Conservation (phyloP, 2,329 filamentous ascomycete genomes). For the Leptographium lundbergii region DNA sequence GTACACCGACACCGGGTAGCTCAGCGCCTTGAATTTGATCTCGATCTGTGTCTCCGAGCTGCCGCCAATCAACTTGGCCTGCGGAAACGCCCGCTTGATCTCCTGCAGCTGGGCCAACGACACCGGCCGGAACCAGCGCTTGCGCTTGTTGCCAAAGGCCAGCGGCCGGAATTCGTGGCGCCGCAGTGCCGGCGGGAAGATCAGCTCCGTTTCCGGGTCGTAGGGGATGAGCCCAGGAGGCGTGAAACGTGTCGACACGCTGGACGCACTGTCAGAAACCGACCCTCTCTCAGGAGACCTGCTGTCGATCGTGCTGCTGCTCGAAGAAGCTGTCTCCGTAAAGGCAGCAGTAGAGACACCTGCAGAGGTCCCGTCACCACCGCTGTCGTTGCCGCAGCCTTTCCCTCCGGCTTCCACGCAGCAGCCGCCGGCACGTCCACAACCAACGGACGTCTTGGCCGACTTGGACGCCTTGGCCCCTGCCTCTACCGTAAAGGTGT, state of each 20-base stretch:
- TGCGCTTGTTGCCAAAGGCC: constrained; percentile 86
- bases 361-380: background rate
- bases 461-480: constrained; percentile 30
- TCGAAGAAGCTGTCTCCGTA: background rate
- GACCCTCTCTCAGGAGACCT: background rate
- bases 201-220: constrained; percentile 84
- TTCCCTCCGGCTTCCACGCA: constrained; percentile 55
- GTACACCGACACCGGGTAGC: constrained; percentile 81
- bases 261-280: constrained; percentile 23
- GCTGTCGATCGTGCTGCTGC: background rate
- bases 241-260: constrained; percentile 50
- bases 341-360: background rate
- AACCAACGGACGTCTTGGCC: constrained; percentile 23
- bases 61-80: constrained; percentile 87
- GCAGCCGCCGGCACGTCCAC: constrained; percentile 38
- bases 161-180: constrained; percentile 74
- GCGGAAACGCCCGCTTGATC: constrained; percentile 76
- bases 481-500: constrained; percentile 59
- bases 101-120: constrained; percentile 78
- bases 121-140: constrained; percentile 84
- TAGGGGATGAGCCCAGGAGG: constrained; percentile 90
- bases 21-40: constrained; percentile 91
- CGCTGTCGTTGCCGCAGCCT: constrained; percentile 54
- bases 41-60: constrained; percentile 98
- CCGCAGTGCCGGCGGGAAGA: constrained; percentile 77